Evolutionary conservation across 257 asterid genomes (phyloP).

Genomic region (Primulina eburnea): DNA sequence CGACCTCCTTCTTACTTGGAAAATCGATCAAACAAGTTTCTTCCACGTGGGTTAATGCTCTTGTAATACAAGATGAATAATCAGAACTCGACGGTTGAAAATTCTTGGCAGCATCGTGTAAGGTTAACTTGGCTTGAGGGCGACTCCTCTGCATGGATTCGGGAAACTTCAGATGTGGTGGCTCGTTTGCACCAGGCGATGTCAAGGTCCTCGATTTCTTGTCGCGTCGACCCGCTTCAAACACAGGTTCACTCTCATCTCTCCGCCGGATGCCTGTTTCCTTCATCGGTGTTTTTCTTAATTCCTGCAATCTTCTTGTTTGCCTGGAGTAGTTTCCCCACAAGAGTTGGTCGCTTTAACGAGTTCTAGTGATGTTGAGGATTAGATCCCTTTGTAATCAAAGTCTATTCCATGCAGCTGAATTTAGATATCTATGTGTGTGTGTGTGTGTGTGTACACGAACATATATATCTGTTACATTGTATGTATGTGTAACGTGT

Average conservation of each 20-base stretch:
- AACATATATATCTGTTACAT: too few relatives aligned
- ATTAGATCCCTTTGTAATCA: too few relatives aligned
- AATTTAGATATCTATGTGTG: too few relatives aligned
- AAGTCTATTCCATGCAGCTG: too few relatives aligned
- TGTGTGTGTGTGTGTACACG: too few relatives aligned
- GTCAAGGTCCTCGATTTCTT: slow-evolving; percentile 44
- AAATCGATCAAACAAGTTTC: background rate
- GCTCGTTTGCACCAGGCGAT: slow-evolving; percentile 32
- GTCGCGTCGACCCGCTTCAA: slow-evolving; percentile 39
- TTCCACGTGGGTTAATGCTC: background rate
- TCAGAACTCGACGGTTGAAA: slow-evolving; percentile 6
- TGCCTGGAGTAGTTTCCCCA: too few relatives aligned
- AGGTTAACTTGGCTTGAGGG: slow-evolving; percentile 28
- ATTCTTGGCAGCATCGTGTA: slow-evolving; percentile 31
- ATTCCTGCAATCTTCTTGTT: slow-evolving; percentile 25
- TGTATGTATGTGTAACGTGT: too few relatives aligned
- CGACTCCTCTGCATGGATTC: slow-evolving; percentile 27
- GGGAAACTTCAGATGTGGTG: slow-evolving; percentile 31
- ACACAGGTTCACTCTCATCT: slow-evolving; percentile 24
- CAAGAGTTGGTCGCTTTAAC: too few relatives aligned
- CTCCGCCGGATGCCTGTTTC: slow-evolving; percentile 32
- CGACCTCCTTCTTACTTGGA: background rate
- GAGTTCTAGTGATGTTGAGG: slow-evolving; percentile 1
- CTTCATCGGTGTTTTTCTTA: slow-evolving; percentile 21
- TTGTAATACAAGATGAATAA: too few relatives aligned